phyloP scores from a whole-genome alignment of 2,329 filamentous ascomycete species.

The Aspergillus brunneoviolaceus region DNA sequence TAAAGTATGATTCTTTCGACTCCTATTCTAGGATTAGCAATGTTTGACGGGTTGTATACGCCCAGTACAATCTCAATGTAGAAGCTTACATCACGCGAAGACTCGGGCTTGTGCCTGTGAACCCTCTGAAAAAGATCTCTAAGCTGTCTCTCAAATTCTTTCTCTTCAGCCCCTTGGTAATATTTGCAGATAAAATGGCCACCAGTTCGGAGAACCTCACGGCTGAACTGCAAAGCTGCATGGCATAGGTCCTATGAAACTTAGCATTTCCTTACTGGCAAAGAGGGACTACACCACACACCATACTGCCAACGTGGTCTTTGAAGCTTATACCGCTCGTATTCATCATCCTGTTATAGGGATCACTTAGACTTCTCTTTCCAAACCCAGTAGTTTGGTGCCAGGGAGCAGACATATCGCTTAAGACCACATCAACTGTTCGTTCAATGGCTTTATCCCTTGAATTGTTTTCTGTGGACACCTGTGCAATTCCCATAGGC shows the following conservation, averaged over 20 bases:
- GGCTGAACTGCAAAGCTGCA: conserved; percentile 80
- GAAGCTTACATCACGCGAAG: conserved; percentile 71
- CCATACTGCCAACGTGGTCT: conserved; percentile 94
- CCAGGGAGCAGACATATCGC: conserved; percentile 99
- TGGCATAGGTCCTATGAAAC: conserved; percentile 74
- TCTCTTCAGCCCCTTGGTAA: conserved; percentile 88
- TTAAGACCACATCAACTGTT: conserved; percentile 87
- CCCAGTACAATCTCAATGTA: neutral
- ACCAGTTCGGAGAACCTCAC: conserved; percentile 75
- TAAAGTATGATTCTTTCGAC: conserved; percentile 83
- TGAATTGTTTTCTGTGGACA: neutral
- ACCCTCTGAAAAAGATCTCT: conserved; percentile 78
- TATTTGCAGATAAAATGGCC: conserved; percentile 98
- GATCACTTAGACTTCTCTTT: conserved; percentile 90
- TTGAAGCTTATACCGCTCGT: conserved; percentile 83
- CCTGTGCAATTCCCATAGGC: neutral
- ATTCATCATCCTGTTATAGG: conserved; percentile 98
- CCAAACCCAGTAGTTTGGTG: conserved; percentile 73
- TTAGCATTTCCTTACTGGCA: conserved; percentile 7
- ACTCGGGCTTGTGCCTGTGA: conserved; percentile 83
- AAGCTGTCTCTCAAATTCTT: conserved; percentile 70
- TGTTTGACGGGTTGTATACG: neutral
- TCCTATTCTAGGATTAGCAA: conserved; percentile 53
- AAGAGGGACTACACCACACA: conserved; percentile 47
- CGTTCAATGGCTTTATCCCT: conserved; percentile 30